A percentile compares a stretch with the other conserved stretches of the same genome.
Conservation (phyloP, 169 alveolate species). For the Plasmodium knowlesi region DNA sequence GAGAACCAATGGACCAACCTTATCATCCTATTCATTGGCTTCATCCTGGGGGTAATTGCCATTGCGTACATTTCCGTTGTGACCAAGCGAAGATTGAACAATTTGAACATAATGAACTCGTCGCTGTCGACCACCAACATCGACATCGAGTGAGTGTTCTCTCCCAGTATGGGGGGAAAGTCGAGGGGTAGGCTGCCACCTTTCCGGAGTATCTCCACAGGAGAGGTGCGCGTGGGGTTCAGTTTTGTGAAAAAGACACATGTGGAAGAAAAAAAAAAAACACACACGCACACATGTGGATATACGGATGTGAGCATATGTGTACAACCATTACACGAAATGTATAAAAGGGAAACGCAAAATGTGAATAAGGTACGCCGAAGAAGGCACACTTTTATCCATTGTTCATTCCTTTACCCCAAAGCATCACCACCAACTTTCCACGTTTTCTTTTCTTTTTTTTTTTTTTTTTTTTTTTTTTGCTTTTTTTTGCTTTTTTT, state of each 20-base stretch:
- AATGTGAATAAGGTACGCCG: background rate
- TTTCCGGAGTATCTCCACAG: background rate
- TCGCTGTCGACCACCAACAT: constrained; percentile 34
- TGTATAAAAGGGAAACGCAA: background rate
- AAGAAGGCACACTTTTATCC: background rate
- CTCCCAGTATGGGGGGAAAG: background rate
- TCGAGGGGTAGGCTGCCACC: background rate
- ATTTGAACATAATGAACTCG: constrained; percentile 55
- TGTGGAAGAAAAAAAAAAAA: background rate
- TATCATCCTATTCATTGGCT: constrained; percentile 47
- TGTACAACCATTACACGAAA: background rate
- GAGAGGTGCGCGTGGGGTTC: background rate
- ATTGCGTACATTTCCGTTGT: constrained; percentile 68
- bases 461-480: background rate
- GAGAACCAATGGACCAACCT: constrained; percentile 61
- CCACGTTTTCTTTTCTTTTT: background rate
- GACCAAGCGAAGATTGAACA: constrained; percentile 70
- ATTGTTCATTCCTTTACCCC: background rate
- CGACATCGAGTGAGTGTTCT: constrained; percentile 33
- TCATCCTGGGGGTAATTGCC: constrained; percentile 62
- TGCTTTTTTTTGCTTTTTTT: constrained; percentile 12
- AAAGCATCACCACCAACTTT: background rate
- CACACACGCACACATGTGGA: background rate
- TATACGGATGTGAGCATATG: background rate
- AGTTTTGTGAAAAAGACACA: background rate